Percentiles rank a stretch among this genome's conserved stretches.
These are phyloP conservation scores for Arthrobotrys entomopaga DNA, from an alignment of 2,329 filamentous ascomycete genomes.

Conservation along the genomic window DNA sequence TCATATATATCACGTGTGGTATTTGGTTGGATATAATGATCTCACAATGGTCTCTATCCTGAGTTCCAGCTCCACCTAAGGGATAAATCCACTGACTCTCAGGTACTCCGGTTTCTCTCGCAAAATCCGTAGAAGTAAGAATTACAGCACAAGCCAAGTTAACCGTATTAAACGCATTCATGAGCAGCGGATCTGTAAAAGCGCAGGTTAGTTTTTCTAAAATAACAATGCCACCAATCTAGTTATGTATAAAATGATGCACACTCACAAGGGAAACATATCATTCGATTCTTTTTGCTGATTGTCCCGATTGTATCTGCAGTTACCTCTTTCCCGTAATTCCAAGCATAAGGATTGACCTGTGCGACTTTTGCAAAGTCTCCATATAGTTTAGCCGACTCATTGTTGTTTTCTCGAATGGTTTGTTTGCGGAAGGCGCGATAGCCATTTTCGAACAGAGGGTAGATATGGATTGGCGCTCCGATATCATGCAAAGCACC, in stretches of 20 bases:
- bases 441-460: constrained; percentile 73
- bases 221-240: too few species aligned
- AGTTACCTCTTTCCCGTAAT: constrained; percentile 65
- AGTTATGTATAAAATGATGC: neutral
- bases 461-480: constrained; percentile 74
- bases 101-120: constrained; percentile 68
- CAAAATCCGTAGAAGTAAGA: constrained; percentile 69
- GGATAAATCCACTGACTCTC: constrained; percentile 72
- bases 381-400: constrained; percentile 71
- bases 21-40: constrained; percentile 13
- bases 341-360: constrained; percentile 69
- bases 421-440: constrained; percentile 69
- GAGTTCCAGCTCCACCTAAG: constrained; percentile 72
- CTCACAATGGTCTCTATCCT: constrained; percentile 69
- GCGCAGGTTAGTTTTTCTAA: neutral
- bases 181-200: constrained; percentile 71
- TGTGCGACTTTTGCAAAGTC: constrained; percentile 70
- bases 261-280: constrained; percentile 73
- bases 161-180: constrained; percentile 78
- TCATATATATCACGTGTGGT: constrained; percentile 29
- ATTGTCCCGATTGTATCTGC: constrained; percentile 68
- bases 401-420: constrained; percentile 68
- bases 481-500: constrained; percentile 70
- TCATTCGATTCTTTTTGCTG: constrained; percentile 72
- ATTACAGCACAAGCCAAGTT: constrained; percentile 72